phyloP scores from a whole-genome alignment of 768 basidiomycete species.

The Lactifluus rugatus region DNA sequence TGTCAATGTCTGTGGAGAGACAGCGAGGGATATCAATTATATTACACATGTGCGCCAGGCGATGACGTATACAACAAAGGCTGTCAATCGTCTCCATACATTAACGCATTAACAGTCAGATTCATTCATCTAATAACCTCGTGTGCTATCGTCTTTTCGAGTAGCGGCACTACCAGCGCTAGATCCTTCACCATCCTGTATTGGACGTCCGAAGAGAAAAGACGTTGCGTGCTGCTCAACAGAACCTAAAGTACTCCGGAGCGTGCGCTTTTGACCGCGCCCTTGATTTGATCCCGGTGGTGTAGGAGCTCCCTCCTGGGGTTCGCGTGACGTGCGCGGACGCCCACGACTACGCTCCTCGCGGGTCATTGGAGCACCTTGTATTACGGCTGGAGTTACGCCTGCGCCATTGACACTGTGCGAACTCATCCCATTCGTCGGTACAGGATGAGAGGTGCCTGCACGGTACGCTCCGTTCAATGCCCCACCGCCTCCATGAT shows the following conservation, averaged over 20 bases:
- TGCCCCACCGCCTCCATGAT: not conserved
- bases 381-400: not conserved
- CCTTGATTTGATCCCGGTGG: conserved; percentile 36
- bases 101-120: not conserved
- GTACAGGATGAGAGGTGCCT: not conserved
- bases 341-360: conserved; percentile 17
- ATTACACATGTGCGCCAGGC: conserved; percentile 4
- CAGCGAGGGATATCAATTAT: conserved; percentile 10
- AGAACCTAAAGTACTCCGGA: conserved; percentile 57
- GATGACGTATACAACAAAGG: conserved; percentile 11
- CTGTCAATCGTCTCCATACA: not conserved
- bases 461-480: conserved; percentile 5
- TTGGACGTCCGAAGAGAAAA: conserved; percentile 52
- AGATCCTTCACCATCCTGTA: conserved; percentile 19
- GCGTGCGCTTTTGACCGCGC: conserved; percentile 51
- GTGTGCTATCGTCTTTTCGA: conserved; percentile 9
- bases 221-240: conserved; percentile 63
- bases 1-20: not conserved
- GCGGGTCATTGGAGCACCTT: conserved; percentile 4
- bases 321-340: conserved; percentile 3
- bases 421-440: not conserved
- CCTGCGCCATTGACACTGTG: conserved; percentile 2
- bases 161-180: not conserved
- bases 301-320: not conserved
- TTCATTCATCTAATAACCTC: conserved; percentile 12